A percentile compares a stretch with the other conserved stretches of the same genome.
Conservation (phyloP, 306 rosid species). For the Argentina anserina region DNA sequence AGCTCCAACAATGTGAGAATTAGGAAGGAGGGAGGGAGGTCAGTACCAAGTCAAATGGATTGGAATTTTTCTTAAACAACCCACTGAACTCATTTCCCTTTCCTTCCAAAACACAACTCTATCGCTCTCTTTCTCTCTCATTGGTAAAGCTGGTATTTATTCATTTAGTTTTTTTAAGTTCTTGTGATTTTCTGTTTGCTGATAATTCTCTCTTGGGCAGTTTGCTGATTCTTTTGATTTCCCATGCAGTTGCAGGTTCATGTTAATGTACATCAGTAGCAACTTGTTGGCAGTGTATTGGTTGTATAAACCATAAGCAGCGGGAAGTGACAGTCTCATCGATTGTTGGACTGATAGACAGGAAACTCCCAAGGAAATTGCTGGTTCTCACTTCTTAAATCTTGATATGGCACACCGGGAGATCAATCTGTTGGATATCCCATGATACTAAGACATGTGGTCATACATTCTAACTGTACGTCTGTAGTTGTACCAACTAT, state of each 20-base stretch:
- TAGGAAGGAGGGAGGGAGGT: background rate
- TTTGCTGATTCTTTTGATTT: too few relatives aligned
- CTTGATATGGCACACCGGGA: slow-evolving; percentile 9
- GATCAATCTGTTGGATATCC: background rate
- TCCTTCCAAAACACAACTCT: background rate
- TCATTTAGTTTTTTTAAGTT: background rate
- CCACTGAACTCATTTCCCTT: background rate
- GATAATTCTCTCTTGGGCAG: slow-evolving; percentile 4
- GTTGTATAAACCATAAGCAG: background rate
- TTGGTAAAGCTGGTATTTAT: background rate
- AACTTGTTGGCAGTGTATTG: slow-evolving; percentile 6
- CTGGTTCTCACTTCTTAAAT: background rate
- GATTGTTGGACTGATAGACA: background rate
- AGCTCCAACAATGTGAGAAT: background rate
- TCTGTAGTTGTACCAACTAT: background rate
- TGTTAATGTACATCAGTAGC: slow-evolving; percentile 8
- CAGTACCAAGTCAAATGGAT: background rate
- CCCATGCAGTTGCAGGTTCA: slow-evolving; percentile 19
- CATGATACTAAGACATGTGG: background rate
- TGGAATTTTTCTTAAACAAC: background rate
- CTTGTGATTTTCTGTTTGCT: background rate
- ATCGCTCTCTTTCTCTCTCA: background rate
- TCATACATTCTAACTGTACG: background rate
- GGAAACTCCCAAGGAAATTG: slow-evolving; percentile 9
- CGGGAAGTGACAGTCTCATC: background rate